Conservation (phyloP, 148 eudicot genomes). For the Dysphania ambrosioides region DNA sequence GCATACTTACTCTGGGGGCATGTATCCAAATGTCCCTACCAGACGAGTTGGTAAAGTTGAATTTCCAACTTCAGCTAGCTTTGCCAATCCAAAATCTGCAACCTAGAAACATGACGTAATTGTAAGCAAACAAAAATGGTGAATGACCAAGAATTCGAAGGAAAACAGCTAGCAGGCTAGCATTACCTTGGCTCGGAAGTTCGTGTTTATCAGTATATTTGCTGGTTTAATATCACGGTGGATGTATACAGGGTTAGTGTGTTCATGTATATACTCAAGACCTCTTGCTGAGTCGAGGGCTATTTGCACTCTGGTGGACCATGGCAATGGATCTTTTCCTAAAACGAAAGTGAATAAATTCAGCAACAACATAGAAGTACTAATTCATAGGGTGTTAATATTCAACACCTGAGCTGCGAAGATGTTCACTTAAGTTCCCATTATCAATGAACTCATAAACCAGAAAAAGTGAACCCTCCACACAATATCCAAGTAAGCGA, state of each 20-base stretch:
- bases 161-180: neutral
- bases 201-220: slow-evolving; percentile 55
- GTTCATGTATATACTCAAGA: slow-evolving; percentile 77
- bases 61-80: slow-evolving; percentile 53
- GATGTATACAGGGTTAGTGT: slow-evolving; percentile 58
- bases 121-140: neutral
- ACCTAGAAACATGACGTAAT: slow-evolving; percentile 37
- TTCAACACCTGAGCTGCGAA: slow-evolving; percentile 46
- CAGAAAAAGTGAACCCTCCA: slow-evolving; percentile 54
- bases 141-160: neutral
- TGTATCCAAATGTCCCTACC: slow-evolving; percentile 69
- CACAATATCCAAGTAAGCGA: slow-evolving; percentile 61
- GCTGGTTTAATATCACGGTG: slow-evolving; percentile 73
- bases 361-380: slow-evolving; percentile 1
- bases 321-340: slow-evolving; percentile 51
- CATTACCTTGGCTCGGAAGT: slow-evolving; percentile 59
- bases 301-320: slow-evolving; percentile 69
- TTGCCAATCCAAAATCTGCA: slow-evolving; percentile 78
- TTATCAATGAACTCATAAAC: slow-evolving; percentile 66
- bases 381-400: neutral
- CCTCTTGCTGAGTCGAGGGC: slow-evolving; percentile 84
- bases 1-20: slow-evolving; percentile 71
- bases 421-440: slow-evolving; percentile 63
- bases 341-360: slow-evolving; percentile 15
- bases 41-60: slow-evolving; percentile 47